These are phyloP conservation scores for Botryosphaeria dothidea DNA, from an alignment of 2,329 filamentous ascomycete species.

Conservation along the genomic window DNA sequence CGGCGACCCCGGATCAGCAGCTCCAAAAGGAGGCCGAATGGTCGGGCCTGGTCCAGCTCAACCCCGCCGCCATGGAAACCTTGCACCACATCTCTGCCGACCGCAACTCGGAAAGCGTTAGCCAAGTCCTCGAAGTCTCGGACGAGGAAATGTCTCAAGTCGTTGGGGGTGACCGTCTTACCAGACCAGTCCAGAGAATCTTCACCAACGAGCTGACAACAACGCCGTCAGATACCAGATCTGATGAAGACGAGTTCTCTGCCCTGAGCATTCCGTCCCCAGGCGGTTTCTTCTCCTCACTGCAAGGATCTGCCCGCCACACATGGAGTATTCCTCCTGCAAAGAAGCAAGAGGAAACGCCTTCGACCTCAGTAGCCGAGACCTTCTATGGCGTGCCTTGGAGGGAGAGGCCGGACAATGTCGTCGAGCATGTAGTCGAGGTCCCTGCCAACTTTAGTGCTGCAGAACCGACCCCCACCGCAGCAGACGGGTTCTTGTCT, in stretches of 20 bases:
- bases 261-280: conserved; percentile 88
- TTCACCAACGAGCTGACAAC: conserved; percentile 4
- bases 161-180: background rate
- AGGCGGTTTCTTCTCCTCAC: conserved; percentile 84
- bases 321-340: conserved; percentile 69
- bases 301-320: conserved; percentile 72
- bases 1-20: conserved; percentile 73
- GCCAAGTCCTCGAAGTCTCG: conserved; percentile 44
- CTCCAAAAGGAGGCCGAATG: conserved; percentile 62
- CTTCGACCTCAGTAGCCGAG: conserved; percentile 88
- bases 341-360: conserved; percentile 49
- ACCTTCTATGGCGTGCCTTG: conserved; percentile 88
- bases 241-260: conserved; percentile 65
- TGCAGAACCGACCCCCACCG: conserved; percentile 50
- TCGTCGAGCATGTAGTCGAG: conserved; percentile 20
- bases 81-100: conserved; percentile 61
- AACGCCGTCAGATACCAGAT: background rate
- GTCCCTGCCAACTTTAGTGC: conserved; percentile 8
- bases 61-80: conserved; percentile 77
- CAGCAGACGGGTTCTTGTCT: conserved; percentile 53
- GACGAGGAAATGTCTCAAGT: conserved; percentile 63
- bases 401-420: conserved; percentile 35
- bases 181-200: conserved; percentile 1
- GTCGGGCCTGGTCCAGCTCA: conserved; percentile 61
- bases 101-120: conserved; percentile 23